Base-by-base conservation (phyloP, 2,329 filamentous ascomycete genomes). In the Talaromyces rugulosus region DNA sequence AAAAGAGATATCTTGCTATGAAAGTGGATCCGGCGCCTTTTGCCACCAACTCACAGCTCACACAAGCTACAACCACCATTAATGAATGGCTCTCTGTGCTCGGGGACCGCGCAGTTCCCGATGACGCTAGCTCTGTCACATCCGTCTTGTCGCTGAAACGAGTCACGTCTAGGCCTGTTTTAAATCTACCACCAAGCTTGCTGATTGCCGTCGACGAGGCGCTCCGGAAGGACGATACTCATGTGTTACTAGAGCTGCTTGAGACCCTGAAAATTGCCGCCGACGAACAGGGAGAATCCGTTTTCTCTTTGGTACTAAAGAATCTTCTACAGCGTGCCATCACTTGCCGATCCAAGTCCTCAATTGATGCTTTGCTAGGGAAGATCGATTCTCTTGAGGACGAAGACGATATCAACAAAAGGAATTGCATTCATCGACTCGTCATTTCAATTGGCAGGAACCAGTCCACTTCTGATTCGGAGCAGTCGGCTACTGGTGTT, bases 1-100 rank as follows among this genome's bases (percentile, higher is more conserved):
- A 97, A 79, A 88, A 91, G 72, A 86, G 88, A 62, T 99, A 98
- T 72, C 83, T 99, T 63, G 87, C 90, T 47, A 92, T 92, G 54
- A 96, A 96, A 78, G 94, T 99, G 62, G 91, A 96, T 67, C 88
- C 91, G 1, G 89, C 88, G 66, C 86, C 91, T 0, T 99, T 99
- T 76, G 91, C 94, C 18, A 93, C 91, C 65, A 94, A 89, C 68
- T 74, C 80, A 28, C 80, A 82, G 40, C 77, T 89, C 16, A 78
- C 80, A 47, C 77, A 83, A 63, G 82, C 85, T 12, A 81, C 89
- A 80, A 85, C 85, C 62, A 81, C 78, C 9, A 91, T 98, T 73
- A 98, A 98, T 76, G 90, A 92, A 66, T 97, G 94, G 92, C 83
- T 99, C 18, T 93, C 92, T 0, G 84, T 87, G 2, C 80, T 98